phyloP scores from a whole-genome alignment of 371 early-diverging fungal species.

The Phascolomyces articulosus region DNA sequence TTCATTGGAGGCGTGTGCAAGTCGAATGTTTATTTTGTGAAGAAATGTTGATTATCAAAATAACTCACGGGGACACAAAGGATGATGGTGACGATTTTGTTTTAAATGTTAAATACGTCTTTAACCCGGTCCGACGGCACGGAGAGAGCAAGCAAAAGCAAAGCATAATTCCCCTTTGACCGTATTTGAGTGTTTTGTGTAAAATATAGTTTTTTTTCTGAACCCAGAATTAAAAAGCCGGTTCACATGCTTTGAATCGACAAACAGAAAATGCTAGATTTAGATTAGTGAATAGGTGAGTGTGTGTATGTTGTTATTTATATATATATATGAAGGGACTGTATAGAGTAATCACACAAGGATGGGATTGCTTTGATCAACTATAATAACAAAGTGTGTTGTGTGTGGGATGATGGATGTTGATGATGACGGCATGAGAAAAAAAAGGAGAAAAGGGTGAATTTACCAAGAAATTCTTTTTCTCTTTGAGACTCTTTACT shows the following conservation, averaged over 20 bases:
- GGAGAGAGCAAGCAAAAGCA: not conserved
- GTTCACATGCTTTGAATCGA: conserved; percentile 4
- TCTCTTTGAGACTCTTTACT: too few relatives aligned
- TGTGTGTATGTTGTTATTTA: too few relatives aligned
- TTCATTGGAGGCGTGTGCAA: too few relatives aligned
- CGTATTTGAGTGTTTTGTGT: too few relatives aligned
- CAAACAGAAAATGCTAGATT: conserved; percentile 1
- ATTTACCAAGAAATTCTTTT: too few relatives aligned
- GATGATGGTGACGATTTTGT: not conserved
- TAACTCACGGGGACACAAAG: not conserved
- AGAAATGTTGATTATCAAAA: conserved; percentile 7
- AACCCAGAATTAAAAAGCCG: conserved; percentile 4
- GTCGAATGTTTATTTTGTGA: not conserved
- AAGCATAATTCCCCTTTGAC: too few relatives aligned
- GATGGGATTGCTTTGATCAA: too few relatives aligned
- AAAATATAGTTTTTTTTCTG: not conserved
- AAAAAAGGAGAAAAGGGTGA: not conserved
- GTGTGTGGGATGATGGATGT: too few relatives aligned
- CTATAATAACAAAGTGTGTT: too few relatives aligned
- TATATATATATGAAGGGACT: too few relatives aligned
- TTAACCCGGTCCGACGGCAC: conserved; percentile 4
- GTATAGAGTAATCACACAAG: too few relatives aligned
- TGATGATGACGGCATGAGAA: conserved; percentile 6
- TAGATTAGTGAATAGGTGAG: too few relatives aligned
- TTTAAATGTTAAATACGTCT: conserved; percentile 5